Evolutionary conservation across 495 filamentous ascomycete species (phyloP).

Genomic region (Glonium stellatum): DNA sequence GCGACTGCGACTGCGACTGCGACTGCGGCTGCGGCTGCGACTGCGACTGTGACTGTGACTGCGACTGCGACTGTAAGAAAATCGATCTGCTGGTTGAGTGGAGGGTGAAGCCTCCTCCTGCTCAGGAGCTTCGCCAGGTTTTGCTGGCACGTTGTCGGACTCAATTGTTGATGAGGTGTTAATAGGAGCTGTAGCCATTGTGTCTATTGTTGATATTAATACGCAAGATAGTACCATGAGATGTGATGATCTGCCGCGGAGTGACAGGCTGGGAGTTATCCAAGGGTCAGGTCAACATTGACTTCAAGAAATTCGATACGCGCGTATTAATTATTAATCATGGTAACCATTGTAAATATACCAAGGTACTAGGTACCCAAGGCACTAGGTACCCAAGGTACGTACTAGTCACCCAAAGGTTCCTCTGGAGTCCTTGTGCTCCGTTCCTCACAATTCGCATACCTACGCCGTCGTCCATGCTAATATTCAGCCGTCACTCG

Average conservation of each 20-base stretch:
- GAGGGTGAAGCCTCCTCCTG: background rate
- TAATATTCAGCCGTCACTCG: no score
- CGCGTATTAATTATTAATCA: background rate
- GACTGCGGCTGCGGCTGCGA: background rate
- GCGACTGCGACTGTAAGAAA: background rate
- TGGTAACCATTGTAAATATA: background rate
- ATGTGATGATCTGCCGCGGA: background rate
- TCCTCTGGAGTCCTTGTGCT: no score
- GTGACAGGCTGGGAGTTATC: background rate
- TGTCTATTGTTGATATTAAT: conserved; percentile 1
- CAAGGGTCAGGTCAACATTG: background rate
- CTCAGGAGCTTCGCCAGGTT: background rate
- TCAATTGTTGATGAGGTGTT: background rate
- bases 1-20: background rate
- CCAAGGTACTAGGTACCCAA: background rate
- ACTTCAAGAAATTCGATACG: background rate
- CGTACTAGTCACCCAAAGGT: no score
- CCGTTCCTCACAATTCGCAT: no score
- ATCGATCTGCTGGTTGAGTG: background rate
- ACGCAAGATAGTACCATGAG: background rate
- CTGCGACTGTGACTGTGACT: no score
- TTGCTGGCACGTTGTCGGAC: background rate
- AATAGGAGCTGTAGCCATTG: background rate
- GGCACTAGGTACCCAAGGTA: background rate
- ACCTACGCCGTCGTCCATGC: no score